Evolutionary conservation across 164 flowering plant species (phyloP).

Genomic region (Annona squamosa): DNA sequence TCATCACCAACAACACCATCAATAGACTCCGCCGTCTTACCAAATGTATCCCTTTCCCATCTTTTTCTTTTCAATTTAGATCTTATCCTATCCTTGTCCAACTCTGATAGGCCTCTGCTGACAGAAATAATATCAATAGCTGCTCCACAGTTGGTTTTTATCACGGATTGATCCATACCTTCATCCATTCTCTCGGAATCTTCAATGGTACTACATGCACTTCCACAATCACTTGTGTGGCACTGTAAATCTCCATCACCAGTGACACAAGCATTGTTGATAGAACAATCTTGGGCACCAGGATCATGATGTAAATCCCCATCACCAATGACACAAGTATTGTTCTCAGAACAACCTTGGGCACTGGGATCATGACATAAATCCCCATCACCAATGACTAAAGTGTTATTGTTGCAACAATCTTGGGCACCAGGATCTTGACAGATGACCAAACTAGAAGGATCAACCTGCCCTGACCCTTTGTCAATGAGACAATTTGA

Average conservation of each 20-base stretch:
- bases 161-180: conserved; percentile 13
- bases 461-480: conserved; percentile 1
- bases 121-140: conserved; percentile 17
- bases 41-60: conserved; percentile 9
- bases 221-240: conserved; percentile 30
- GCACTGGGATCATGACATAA: conserved; percentile 21
- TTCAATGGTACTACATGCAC: conserved; percentile 33
- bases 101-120: conserved; percentile 11
- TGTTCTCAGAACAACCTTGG: neutral
- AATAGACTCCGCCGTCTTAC: conserved; percentile 6
- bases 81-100: conserved; percentile 28
- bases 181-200: conserved; percentile 25
- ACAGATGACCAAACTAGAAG: neutral
- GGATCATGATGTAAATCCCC: neutral
- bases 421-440: conserved; percentile 5
- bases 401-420: neutral
- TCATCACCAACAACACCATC: conserved; percentile 21
- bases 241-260: conserved; percentile 16
- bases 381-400: conserved; percentile 6
- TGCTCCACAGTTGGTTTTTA: conserved; percentile 8
- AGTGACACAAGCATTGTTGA: neutral
- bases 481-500: conserved; percentile 6
- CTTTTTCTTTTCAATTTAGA: conserved; percentile 32
- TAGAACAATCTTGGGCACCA: conserved; percentile 8
- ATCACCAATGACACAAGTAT: neutral